These are phyloP conservation scores for Abrus precatorius DNA, from an alignment of 306 rosid genomes.

Conservation along the genomic window DNA sequence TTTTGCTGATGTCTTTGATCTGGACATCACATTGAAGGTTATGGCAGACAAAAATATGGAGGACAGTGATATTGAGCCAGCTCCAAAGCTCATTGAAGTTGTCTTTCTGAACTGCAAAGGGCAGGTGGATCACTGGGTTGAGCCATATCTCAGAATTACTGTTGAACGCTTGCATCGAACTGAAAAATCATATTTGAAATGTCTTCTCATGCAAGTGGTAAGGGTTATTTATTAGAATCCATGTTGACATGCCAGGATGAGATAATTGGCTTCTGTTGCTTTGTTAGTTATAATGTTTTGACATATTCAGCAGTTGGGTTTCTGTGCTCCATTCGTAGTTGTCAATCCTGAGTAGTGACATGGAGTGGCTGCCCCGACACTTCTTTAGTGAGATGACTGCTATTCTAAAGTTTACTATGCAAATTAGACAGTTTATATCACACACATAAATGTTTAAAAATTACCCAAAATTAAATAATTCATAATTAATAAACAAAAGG, in stretches of 20 bases:
- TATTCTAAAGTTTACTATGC: neutral
- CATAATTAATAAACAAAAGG: neutral
- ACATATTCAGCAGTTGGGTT: slow-evolving; percentile 4
- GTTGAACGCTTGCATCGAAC: slow-evolving; percentile 79
- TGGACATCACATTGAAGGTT: slow-evolving; percentile 58
- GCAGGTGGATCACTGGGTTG: slow-evolving; percentile 97
- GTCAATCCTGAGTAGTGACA: neutral
- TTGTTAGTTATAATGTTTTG: slow-evolving; percentile 13
- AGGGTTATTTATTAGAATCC: slow-evolving; percentile 39
- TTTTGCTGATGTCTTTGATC: slow-evolving; percentile 32
- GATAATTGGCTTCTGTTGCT: slow-evolving; percentile 9
- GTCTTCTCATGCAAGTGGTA: slow-evolving; percentile 97
- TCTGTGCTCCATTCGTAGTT: neutral
- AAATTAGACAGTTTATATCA: too few relatives aligned
- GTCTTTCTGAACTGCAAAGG: slow-evolving; percentile 93
- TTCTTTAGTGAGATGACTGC: neutral
- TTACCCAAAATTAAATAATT: neutral
- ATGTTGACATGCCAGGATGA: neutral
- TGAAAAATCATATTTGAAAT: slow-evolving; percentile 77
- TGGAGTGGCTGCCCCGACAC: neutral
- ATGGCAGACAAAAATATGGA: slow-evolving; percentile 88
- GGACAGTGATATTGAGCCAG: slow-evolving; percentile 89
- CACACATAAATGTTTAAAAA: neutral
- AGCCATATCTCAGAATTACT: slow-evolving; percentile 84
- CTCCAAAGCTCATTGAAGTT: slow-evolving; percentile 92